Percentiles rank a stretch among this genome's conserved stretches.
These are phyloP conservation scores for Dipteronia sinensis DNA, from an alignment of 345 rosid species.

Conservation along the genomic window DNA sequence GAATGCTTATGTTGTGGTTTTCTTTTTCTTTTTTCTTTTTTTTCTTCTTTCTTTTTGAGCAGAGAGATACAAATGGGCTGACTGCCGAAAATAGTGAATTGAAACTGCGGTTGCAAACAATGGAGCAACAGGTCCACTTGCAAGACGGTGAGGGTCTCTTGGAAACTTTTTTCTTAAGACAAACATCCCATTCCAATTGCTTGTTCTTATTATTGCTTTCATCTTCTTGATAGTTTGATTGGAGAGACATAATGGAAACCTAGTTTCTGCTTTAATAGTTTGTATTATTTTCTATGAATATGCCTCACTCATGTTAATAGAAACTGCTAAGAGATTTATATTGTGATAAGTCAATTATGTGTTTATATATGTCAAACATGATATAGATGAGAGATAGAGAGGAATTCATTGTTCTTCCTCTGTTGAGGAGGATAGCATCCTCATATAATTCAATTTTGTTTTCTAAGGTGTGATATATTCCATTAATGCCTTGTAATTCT, in stretches of 20 bases:
- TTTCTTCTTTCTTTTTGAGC: slow-evolving; percentile 11
- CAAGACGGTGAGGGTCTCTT: slow-evolving; percentile 74
- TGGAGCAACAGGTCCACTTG: slow-evolving; percentile 86
- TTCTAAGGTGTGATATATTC: not conserved
- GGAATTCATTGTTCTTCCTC: not conserved
- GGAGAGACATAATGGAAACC: not conserved
- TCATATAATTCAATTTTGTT: not conserved
- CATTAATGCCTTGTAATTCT: not conserved
- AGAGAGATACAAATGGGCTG: slow-evolving; percentile 87
- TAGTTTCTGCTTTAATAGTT: not conserved
- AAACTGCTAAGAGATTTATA: not conserved
- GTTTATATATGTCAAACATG: not conserved
- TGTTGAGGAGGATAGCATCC: not conserved
- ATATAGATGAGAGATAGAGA: not conserved
- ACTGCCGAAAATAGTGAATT: slow-evolving; percentile 82
- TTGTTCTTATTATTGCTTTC: not conserved
- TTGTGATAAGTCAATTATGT: not conserved
- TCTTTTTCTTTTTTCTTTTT: not conserved
- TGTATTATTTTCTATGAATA: not conserved
- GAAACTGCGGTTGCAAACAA: slow-evolving; percentile 85
- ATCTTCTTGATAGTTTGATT: not conserved
- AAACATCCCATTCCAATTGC: slow-evolving; percentile 1
- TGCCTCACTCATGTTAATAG: not conserved
- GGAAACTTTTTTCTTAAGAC: slow-evolving; percentile 10
- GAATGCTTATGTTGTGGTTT: not conserved